Evolutionary conservation across 352 stramenopile genomes (phyloP).

Genomic region (Pythium dissotocum): DNA sequence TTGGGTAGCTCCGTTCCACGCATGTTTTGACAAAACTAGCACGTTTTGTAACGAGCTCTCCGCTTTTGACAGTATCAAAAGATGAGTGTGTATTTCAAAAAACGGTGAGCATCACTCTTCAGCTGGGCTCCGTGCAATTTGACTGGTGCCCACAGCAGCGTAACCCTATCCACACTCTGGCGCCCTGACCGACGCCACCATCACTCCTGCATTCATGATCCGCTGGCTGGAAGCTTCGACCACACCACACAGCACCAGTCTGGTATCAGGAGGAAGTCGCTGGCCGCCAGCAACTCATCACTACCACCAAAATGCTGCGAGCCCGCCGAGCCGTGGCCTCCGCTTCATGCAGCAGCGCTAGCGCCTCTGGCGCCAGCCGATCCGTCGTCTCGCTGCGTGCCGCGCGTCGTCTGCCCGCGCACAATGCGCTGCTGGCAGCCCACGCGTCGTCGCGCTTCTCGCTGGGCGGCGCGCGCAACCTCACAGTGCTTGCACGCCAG

Average conservation of each 20-base stretch:
- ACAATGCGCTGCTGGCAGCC: background rate
- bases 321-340: constrained; percentile 24
- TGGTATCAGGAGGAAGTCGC: background rate
- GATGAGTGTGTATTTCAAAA: too few species aligned
- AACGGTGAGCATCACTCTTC: too few species aligned
- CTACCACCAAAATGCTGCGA: constrained; percentile 28
- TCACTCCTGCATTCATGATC: constrained; percentile 9
- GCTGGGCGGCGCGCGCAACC: constrained; percentile 5
- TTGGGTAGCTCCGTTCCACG: too few species aligned
- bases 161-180: background rate
- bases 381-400: constrained; percentile 12
- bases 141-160: constrained; percentile 12
- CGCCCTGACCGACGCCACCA: constrained; percentile 6
- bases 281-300: background rate
- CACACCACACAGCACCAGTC: background rate
- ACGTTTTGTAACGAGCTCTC: too few species aligned
- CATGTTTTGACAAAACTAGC: too few species aligned
- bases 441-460: constrained; percentile 11
- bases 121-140: background rate
- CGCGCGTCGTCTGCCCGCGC: constrained; percentile 19
- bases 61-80: too few species aligned
- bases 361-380: background rate
- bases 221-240: constrained; percentile 13
- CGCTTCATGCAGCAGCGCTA: background rate
- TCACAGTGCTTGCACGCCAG: background rate